Percentiles rank a stretch among this genome's conserved stretches.
phyloP scores from a whole-genome alignment of 208 protist genomes.

The Acanthamoeba polyphaga region DNA sequence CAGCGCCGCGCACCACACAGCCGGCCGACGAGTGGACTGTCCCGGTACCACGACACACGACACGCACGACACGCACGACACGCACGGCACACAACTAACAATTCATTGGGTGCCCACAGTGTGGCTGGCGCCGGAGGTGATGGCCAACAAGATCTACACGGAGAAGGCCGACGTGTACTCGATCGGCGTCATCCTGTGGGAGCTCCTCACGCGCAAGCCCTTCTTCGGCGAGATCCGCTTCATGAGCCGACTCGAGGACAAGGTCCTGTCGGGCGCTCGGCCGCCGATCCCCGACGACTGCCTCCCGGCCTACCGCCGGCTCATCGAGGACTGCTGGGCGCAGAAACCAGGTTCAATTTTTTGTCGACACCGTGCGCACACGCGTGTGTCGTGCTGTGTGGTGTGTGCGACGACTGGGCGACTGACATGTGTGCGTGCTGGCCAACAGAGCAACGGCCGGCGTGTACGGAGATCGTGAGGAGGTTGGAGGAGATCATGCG shows the following conservation, averaged over 20 bases:
- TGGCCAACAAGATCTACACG: slow-evolving; percentile 44
- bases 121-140: slow-evolving; percentile 60
- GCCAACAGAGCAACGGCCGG: not conserved
- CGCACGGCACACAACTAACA: no score
- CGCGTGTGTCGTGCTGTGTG: not conserved
- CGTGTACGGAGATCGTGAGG: not conserved
- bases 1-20: not conserved
- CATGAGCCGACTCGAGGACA: slow-evolving; percentile 21
- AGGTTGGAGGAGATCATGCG: not conserved
- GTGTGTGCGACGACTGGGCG: no score
- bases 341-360: not conserved
- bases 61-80: no score
- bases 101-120: not conserved
- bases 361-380: not conserved
- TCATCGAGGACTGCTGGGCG: slow-evolving; percentile 7
- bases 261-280: not conserved
- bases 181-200: slow-evolving; percentile 57
- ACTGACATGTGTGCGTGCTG: no score
- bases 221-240: slow-evolving; percentile 68
- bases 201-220: slow-evolving; percentile 7
- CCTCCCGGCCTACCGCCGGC: not conserved
- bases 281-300: not conserved
- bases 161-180: slow-evolving; percentile 31
- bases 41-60: not conserved
- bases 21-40: slow-evolving; percentile 39